Evolutionary conservation across 2,329 filamentous ascomycete species (phyloP).

Genomic region (Monosporascus ibericus): DNA sequence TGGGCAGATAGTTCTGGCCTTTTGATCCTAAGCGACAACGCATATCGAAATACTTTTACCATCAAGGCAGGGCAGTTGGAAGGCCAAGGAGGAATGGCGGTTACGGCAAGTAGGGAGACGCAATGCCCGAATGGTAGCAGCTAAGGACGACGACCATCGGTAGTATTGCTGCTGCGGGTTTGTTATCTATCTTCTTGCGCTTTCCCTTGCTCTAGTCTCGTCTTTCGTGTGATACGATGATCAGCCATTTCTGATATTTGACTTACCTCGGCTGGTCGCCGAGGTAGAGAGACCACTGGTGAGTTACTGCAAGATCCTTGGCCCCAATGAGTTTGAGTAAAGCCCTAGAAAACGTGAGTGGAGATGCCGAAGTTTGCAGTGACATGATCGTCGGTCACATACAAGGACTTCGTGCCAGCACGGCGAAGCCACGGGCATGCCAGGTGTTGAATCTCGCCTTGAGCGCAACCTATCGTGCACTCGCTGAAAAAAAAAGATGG

Average conservation of each 20-base stretch:
- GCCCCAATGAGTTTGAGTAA: not conserved
- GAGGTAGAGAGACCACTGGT: not conserved
- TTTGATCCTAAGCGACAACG: conserved; percentile 5
- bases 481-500: not conserved
- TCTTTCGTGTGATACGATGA: no score
- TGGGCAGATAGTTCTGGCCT: conserved; percentile 12
- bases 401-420: not conserved
- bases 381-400: not conserved
- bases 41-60: not conserved
- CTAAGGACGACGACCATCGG: no score
- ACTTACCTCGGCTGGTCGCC: no score
- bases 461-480: not conserved
- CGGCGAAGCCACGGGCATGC: not conserved
- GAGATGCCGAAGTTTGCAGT: not conserved
- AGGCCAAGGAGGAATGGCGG: no score
- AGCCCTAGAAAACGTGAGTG: not conserved
- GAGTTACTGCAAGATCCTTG: not conserved
- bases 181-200: no score
- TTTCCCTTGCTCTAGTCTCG: no score
- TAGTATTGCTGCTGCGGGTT: no score
- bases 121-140: no score
- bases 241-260: no score
- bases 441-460: not conserved
- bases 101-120: no score
- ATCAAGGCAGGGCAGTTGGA: not conserved